Evolutionary conservation across 73 alveolate genomes (phyloP).

Genomic region (Paraurostyla sp.): DNA sequence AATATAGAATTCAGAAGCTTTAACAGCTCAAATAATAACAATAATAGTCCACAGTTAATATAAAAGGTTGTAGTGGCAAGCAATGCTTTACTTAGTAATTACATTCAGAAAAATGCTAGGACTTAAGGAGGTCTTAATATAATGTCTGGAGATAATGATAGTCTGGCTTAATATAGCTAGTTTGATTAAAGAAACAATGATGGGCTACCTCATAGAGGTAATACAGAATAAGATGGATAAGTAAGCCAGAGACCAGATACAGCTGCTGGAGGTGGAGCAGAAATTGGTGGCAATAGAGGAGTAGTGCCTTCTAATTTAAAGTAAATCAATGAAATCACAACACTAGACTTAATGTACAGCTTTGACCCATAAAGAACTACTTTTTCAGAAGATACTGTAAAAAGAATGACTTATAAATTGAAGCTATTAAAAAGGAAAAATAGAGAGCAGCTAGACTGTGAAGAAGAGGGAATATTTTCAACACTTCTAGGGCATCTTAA

Average conservation of each 20-base stretch:
- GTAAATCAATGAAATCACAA: constrained; percentile 1
- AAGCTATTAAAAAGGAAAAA: background rate
- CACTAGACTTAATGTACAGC: constrained; percentile 27
- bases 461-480: background rate
- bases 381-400: constrained; percentile 13
- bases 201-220: background rate
- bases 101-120: too few relatives aligned
- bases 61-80: too few relatives aligned
- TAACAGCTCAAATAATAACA: too few relatives aligned
- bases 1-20: too few relatives aligned
- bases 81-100: too few relatives aligned
- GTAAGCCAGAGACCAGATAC: background rate
- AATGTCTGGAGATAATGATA: background rate
- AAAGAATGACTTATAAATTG: background rate
- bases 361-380: constrained; percentile 3
- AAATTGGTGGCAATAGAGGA: background rate
- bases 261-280: background rate
- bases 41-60: too few relatives aligned
- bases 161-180: background rate
- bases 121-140: too few relatives aligned
- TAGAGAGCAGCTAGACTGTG: background rate
- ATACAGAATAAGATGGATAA: background rate
- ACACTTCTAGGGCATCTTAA: background rate
- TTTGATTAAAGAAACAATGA: background rate
- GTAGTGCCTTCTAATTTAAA: background rate